These are phyloP conservation scores for Fusarium mundagurra DNA, from an alignment of 2,329 filamentous ascomycete genomes.

Conservation along the genomic window DNA sequence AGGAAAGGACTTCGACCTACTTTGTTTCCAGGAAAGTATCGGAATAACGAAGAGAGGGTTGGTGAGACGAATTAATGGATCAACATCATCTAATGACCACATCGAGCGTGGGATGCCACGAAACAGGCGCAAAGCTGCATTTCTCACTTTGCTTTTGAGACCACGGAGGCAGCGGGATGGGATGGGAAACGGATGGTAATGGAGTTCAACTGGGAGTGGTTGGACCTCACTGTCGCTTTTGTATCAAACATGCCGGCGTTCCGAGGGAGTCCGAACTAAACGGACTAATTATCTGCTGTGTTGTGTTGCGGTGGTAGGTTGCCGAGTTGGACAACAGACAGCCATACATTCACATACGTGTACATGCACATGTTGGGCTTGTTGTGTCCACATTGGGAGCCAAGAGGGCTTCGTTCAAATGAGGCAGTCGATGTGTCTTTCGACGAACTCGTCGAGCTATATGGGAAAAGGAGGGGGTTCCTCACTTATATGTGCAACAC, in stretches of 20 bases:
- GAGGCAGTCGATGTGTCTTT: background rate
- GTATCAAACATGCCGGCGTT: constrained; percentile 33
- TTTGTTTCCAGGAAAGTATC: background rate
- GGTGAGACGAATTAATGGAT: constrained; percentile 37
- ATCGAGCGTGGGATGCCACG: constrained; percentile 10
- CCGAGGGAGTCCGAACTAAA: constrained; percentile 14
- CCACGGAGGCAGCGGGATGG: constrained; percentile 5
- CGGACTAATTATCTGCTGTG: constrained; percentile 24
- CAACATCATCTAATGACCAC: constrained; percentile 37
- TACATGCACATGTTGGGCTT: background rate
- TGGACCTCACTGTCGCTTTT: constrained; percentile 34
- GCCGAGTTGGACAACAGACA: constrained; percentile 1
- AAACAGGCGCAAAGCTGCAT: constrained; percentile 25
- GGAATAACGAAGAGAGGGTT: constrained; percentile 13
- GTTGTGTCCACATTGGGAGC: background rate
- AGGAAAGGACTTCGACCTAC: background rate
- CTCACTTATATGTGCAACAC: constrained; percentile 21
- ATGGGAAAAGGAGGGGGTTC: background rate
- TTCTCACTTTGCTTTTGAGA: constrained; percentile 18
- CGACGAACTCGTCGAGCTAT: background rate
- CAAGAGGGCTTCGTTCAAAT: background rate
- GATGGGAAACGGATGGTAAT: constrained; percentile 16
- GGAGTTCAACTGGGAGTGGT: constrained; percentile 26
- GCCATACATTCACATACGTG: background rate
- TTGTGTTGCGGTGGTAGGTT: background rate